Base-by-base conservation (phyloP, 768 basidiomycete genomes). In the Pleurotus tuoliensis region DNA sequence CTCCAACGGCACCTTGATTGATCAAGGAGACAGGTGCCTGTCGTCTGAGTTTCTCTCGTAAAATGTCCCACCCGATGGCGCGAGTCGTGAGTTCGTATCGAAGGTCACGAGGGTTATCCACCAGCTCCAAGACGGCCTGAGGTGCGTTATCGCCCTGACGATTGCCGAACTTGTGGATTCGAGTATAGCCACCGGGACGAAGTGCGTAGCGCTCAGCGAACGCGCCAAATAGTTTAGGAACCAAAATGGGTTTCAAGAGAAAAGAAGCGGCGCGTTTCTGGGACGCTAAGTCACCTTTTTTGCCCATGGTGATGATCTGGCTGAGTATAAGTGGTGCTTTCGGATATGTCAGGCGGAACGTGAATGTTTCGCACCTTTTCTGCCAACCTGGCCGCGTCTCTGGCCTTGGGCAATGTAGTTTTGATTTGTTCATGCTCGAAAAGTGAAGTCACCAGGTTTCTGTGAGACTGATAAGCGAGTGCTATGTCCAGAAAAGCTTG, bases 371-470 rank as follows among this genome's bases (percentile, higher is more conserved):
- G 43, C 57, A 88, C 94, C 86, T 96, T 95, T 67, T 99, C 96
- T 13, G 94, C 95, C 52, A 98, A 75, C 62, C 93, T 81, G 12
- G 92, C 92, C 4, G 94, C 76, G 64, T 97, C 94, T 68, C 90
- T 88, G 2, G 97, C 97, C 71, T 98, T 98, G 30, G 96, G 88
- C 13, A 98, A 73, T 0, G 97, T 99, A 5, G 97, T 98, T 70
- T 90, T 88, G 67, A 99, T 93, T 67, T 92, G 90, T 66, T 97
- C 93, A 72, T 98, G 94, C 66, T 98, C 86, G 56, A 99, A 82
- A 34, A 98, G 80, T 4, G 94, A 94, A 22, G 94, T 91, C 59
- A 99, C 95, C 52, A 99, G 76, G 71, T 98, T 98, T 59, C 94
- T 96, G 65, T 4, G 38, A 30, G 49, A 51, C 55, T 54, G 18